Percentiles rank a stretch among this genome's conserved stretches.
These are phyloP conservation scores for Rhododendron ovatum DNA, from an alignment of 148 eudicot species.

Conservation along the genomic window DNA sequence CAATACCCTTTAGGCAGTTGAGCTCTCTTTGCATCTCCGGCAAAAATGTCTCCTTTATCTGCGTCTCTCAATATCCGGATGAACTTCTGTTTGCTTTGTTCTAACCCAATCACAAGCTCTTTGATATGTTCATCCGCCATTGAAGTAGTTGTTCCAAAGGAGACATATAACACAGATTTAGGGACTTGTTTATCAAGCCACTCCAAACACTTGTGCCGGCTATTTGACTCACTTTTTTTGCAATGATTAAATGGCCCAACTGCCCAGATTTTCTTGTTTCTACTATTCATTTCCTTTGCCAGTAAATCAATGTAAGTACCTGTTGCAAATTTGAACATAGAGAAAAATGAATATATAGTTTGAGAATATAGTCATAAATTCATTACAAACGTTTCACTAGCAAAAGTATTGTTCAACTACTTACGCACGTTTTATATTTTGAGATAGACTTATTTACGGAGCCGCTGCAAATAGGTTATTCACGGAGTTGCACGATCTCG, in stretches of 20 bases:
- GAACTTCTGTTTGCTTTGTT: conserved; percentile 4
- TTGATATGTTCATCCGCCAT: conserved; percentile 2
- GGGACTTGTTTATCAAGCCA: conserved; percentile 8
- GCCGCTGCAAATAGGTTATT: too few relatives aligned
- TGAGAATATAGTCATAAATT: background rate
- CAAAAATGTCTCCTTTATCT: background rate
- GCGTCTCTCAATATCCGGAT: conserved; percentile 10
- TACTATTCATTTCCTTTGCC: background rate
- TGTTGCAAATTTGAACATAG: background rate
- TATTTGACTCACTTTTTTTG: too few relatives aligned
- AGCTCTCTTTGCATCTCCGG: background rate
- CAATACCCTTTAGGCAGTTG: background rate
- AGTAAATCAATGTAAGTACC: conserved; percentile 22
- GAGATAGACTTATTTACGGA: too few relatives aligned
- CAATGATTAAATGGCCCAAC: background rate
- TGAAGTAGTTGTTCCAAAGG: conserved; percentile 1
- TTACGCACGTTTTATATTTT: too few relatives aligned
- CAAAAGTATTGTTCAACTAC: too few relatives aligned
- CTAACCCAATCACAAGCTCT: conserved; percentile 7
- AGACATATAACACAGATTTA: background rate
- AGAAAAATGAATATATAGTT: too few relatives aligned
- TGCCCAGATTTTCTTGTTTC: conserved; percentile 14
- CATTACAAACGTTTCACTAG: too few relatives aligned
- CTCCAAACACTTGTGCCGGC: conserved; percentile 2
- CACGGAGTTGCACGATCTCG: too few relatives aligned